Evolutionary conservation across 345 rosid genomes (phyloP), one percentile per base, ranked within the genome.

Genomic region (Citropsis articulata): DNA sequence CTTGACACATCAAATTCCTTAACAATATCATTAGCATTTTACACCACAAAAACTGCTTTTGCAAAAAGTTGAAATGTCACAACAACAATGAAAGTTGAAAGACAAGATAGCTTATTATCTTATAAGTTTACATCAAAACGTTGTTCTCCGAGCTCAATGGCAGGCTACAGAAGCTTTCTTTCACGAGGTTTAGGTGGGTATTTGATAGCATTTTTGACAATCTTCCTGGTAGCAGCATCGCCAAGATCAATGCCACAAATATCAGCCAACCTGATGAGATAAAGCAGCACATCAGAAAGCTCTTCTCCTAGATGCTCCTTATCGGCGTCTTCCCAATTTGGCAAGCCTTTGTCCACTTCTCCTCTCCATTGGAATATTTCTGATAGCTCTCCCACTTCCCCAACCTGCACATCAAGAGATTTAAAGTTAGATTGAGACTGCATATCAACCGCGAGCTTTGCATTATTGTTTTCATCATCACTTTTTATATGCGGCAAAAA

Each of bases 361-460:
- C 90, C 90, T 76, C 63, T 86, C 90, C 90, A 86, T 27, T 86
- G 90, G 81, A 88, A 88, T 70, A 80, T 80, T 72, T 83, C 83
- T 70, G 83, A 83, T 48, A 80, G 72, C 79, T 83, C 83, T 62
- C 90, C 90, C 22, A 88, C 89, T 73, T 88, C 90, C 5, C 89
- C 85, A 10, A 86, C 86, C 87, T 88, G 31, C 36, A 71, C 70
- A 45, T 22, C 57, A 36, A 42, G 25, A 25, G 24, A 42, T 27
- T 12, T 13, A 38, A 60, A 24, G 27, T 38, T 8, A 40, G 68
- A 28, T 30, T 50, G 42, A 13, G 42, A 30, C 60, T 10, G 53
- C 71, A 9, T 3, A 22, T 16, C 50, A 67, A 38, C 71, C 19
- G n/a, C 4, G 22, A 30, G 3, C 19, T 64, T 64, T 45, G 50